Percentiles rank a stretch among this genome's conserved stretches.
Evolutionary conservation across 148 eudicot species (phyloP).

Genomic region (Camellia sinensis): DNA sequence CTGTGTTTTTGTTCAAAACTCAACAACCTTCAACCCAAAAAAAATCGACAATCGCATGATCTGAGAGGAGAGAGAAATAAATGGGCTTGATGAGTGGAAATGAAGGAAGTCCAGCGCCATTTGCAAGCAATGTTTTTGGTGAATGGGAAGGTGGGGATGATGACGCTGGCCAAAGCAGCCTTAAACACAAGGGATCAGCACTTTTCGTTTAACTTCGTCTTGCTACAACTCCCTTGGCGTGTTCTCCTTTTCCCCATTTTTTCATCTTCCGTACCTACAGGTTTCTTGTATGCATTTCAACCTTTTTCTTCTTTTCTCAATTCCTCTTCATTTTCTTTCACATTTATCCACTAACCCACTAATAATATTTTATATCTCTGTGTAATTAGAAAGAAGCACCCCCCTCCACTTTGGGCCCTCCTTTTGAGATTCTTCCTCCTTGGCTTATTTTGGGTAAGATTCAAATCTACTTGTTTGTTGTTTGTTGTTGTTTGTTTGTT

Average conservation of each 20-base stretch:
- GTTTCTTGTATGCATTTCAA: slow-evolving; percentile 16
- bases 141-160: slow-evolving; percentile 50
- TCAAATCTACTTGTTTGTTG: background rate
- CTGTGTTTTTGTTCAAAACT: too few species aligned
- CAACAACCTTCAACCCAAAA: too few species aligned
- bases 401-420: slow-evolving; percentile 41
- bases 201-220: slow-evolving; percentile 54
- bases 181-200: slow-evolving; percentile 52
- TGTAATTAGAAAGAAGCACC: slow-evolving; percentile 39
- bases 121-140: slow-evolving; percentile 50
- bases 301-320: too few species aligned
- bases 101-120: slow-evolving; percentile 34
- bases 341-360: background rate
- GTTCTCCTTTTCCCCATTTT: slow-evolving; percentile 43
- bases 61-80: background rate
- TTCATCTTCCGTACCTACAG: slow-evolving; percentile 36
- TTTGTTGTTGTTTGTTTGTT: too few species aligned
- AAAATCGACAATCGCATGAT: too few species aligned
- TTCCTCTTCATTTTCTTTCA: too few species aligned
- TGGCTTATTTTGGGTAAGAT: slow-evolving; percentile 57
- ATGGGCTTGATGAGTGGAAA: slow-evolving; percentile 13
- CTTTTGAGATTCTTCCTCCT: slow-evolving; percentile 51
- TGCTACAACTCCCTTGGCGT: slow-evolving; percentile 59
- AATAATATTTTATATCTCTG: background rate
- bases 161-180: slow-evolving; percentile 62